A percentile compares a stretch with the other conserved stretches of the same genome.
These are phyloP conservation scores for Litsea cubeba DNA, from an alignment of 164 flowering plant genomes.

Conservation along the genomic window DNA sequence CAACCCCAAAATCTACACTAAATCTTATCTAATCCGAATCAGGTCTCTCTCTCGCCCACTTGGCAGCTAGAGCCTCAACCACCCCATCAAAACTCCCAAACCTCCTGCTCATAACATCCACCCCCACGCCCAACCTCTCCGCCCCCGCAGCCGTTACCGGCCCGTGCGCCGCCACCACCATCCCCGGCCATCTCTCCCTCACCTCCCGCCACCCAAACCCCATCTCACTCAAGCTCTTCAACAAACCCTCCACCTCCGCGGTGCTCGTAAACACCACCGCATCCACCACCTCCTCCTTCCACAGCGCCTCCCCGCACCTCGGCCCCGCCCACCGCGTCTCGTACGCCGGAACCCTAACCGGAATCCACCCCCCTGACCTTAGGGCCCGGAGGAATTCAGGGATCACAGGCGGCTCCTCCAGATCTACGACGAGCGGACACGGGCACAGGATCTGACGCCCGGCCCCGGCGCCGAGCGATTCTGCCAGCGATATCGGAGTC, in stretches of 20 bases:
- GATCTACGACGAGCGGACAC: constrained; percentile 51
- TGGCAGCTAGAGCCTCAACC: constrained; percentile 46
- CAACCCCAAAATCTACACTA: too few relatives aligned
- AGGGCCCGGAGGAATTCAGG: constrained; percentile 48
- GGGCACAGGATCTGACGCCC: constrained; percentile 57
- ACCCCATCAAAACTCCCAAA: constrained; percentile 70
- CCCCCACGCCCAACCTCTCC: constrained; percentile 51
- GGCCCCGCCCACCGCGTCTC: constrained; percentile 75
- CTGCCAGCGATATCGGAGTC: constrained; percentile 50
- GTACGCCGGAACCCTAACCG: constrained; percentile 49
- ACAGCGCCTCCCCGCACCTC: constrained; percentile 29
- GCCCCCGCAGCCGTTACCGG: constrained; percentile 82
- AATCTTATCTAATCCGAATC: too few relatives aligned
- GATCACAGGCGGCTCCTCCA: constrained; percentile 68
- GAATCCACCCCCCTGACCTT: constrained; percentile 40
- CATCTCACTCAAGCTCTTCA: constrained; percentile 52
- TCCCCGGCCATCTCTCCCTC: constrained; percentile 40
- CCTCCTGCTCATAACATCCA: constrained; percentile 56
- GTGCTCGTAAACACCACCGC: constrained; percentile 69
- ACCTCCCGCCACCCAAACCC: constrained; percentile 54
- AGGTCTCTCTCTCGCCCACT: constrained; percentile 9
- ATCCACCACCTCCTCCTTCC: constrained; percentile 30
- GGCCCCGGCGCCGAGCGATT: constrained; percentile 40
- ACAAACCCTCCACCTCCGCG: constrained; percentile 66
- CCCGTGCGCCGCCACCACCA: constrained; percentile 80